Evolutionary conservation across 305 asterid genomes (phyloP), one percentile per base, ranked within the genome.

Genomic region (Rubia occidens): DNA sequence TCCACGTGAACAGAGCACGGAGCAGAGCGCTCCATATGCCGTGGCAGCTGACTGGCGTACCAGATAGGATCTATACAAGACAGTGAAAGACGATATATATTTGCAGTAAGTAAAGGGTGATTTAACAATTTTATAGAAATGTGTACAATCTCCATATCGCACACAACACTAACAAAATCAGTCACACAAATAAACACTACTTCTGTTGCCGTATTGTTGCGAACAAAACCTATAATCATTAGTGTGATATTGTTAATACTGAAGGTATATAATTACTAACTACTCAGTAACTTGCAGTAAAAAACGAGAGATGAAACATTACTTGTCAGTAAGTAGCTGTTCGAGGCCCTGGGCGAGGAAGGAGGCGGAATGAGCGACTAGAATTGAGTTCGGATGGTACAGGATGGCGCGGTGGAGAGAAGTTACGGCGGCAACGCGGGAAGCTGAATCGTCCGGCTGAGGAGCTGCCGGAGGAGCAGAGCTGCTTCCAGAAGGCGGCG

Each of bases 1-100:
- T 78, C 89, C 76, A 62, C 82, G 73, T 53, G 95, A 86, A 78
- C 96, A 86, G 67, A 90, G 70, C 15, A 83, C 84, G 56, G 98
- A 82, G 80, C 96, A 85, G 73, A 95, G 78, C 66, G 97, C 97
- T 61, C 97, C 97, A 79, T 91, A 91, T 51, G 95, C 96, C 68
- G 86, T 85, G 73, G 96, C 95, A 58, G 97, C 95, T 66, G 95
- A 91, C 80, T 83, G 95, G 47, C 97, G 90, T 78, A 95, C 96
- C 54, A 85, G 80, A 79, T 81, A 89, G 72, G 86, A 91, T 84
- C 99, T 95, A 78, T 26, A 63, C 68, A 74, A 76, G 83, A 81
- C 64, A 55, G 29, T 29, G 10, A 9, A 71, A 67, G 42, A 18
- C 42, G 39, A 73, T 40, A 67, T 10, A 39, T 32, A 59, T 47